Conservation (phyloP, 306 rosid genomes). For the Oxytropis ochrocephala region DNA sequence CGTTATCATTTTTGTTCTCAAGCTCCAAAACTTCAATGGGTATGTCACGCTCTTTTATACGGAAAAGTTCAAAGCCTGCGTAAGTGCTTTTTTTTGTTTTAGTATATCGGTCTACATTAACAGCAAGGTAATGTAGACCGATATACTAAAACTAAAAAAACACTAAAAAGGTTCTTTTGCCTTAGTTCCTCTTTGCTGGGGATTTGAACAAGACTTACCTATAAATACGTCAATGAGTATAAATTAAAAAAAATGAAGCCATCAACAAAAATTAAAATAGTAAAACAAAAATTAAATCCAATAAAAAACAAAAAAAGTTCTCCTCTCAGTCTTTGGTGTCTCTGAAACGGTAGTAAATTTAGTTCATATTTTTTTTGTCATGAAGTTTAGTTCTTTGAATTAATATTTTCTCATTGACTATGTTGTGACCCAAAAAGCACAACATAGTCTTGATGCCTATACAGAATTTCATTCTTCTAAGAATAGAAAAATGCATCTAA, state of each 20-base stretch:
- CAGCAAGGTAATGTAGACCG: conserved; percentile 83
- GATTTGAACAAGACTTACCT: conserved; percentile 87
- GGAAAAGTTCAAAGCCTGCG: conserved; percentile 82
- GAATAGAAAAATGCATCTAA: too few relatives aligned
- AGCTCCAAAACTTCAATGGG: conserved; percentile 84
- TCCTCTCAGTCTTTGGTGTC: too few relatives aligned
- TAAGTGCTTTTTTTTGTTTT: conserved; percentile 67
- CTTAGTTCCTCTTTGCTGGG: conserved; percentile 83
- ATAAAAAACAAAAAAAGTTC: too few relatives aligned
- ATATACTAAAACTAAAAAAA: too few relatives aligned
- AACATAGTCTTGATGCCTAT: too few relatives aligned
- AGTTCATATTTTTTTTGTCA: too few relatives aligned
- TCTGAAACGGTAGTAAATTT: too few relatives aligned
- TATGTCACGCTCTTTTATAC: conserved; percentile 74
- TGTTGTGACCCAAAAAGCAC: too few relatives aligned
- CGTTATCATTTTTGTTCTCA: conserved; percentile 85
- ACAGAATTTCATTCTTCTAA: too few relatives aligned
- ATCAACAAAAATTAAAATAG: neutral
- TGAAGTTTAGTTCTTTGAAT: too few relatives aligned
- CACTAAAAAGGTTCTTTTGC: conserved; percentile 71
- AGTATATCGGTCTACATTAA: conserved; percentile 67
- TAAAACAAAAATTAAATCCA: neutral
- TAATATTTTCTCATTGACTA: too few relatives aligned
- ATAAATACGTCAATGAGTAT: conserved; percentile 6
- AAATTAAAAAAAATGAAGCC: neutral